phyloP scores from a whole-genome alignment of 495 filamentous ascomycete species.

The Penicillium daleae region DNA sequence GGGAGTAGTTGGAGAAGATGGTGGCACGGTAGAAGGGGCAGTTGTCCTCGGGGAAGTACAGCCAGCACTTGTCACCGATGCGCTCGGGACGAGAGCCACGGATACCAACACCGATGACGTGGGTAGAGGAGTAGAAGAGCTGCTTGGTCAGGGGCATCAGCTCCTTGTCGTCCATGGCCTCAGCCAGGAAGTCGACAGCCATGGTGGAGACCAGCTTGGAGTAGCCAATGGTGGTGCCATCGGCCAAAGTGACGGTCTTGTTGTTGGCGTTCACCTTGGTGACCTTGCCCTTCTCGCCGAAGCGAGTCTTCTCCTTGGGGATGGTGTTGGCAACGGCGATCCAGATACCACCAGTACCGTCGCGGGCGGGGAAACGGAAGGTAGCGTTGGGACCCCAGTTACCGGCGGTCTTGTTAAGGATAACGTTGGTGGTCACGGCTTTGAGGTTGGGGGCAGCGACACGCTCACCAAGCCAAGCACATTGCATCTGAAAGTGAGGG shows the following conservation, averaged over 20 bases:
- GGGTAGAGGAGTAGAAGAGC: slow-evolving; percentile 95
- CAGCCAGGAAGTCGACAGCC: slow-evolving; percentile 88
- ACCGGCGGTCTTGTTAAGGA: slow-evolving; percentile 93
- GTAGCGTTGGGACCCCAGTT: slow-evolving; percentile 98
- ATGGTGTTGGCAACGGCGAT: slow-evolving; percentile 94
- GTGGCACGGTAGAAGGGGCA: slow-evolving; percentile 99
- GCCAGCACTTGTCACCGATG: slow-evolving; percentile 99
- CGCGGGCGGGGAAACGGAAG: slow-evolving; percentile 96
- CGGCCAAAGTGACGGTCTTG: slow-evolving; percentile 79
- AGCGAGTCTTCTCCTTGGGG: slow-evolving; percentile 86
- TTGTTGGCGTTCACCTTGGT: slow-evolving; percentile 80
- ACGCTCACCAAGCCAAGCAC: slow-evolving; percentile 97
- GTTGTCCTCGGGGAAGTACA: slow-evolving; percentile 99
- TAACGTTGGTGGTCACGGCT: slow-evolving; percentile 90
- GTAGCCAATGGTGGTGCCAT: slow-evolving; percentile 91
- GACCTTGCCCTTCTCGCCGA: slow-evolving; percentile 84
- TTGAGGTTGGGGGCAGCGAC: slow-evolving; percentile 97
- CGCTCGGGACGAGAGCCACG: slow-evolving; percentile 90
- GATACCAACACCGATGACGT: slow-evolving; percentile 95
- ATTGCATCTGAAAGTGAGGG: slow-evolving; percentile 82
- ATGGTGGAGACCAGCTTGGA: slow-evolving; percentile 94
- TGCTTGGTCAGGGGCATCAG: slow-evolving; percentile 82
- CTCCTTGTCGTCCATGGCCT: slow-evolving; percentile 85
- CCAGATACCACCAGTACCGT: slow-evolving; percentile 98
- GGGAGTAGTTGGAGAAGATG: slow-evolving; percentile 99